phyloP scores from a whole-genome alignment of 345 rosid species.

The Eucalyptus curtisii region DNA sequence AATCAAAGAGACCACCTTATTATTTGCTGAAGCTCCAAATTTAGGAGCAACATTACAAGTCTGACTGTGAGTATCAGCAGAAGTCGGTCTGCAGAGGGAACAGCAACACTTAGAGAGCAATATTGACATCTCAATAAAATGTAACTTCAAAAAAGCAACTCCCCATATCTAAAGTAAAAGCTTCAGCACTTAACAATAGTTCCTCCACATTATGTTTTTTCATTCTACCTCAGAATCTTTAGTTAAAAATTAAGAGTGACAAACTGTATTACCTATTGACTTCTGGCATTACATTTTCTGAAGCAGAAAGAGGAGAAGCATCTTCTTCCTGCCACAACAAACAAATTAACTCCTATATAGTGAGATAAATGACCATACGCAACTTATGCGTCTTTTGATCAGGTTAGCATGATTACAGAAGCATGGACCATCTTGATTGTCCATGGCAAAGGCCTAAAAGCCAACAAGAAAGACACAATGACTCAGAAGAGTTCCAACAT shows the following conservation, averaged over 20 bases:
- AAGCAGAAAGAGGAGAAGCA: background rate
- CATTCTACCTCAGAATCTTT: background rate
- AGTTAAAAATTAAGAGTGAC: background rate
- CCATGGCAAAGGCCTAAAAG: background rate
- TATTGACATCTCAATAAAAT: background rate
- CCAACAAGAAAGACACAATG: background rate
- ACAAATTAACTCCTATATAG: background rate
- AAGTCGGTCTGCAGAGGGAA: background rate
- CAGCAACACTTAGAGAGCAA: background rate
- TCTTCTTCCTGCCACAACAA: background rate
- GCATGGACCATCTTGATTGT: background rate
- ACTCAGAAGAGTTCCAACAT: background rate
- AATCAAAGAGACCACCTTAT: background rate
- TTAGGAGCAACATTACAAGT: background rate
- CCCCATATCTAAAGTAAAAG: background rate
- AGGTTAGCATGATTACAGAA: background rate
- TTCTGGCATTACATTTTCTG: background rate
- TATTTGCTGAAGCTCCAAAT: background rate
- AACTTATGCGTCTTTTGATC: background rate
- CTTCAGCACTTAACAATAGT: background rate
- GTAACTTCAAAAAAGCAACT: background rate
- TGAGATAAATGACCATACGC: background rate
- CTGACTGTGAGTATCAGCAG: background rate
- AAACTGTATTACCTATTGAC: background rate
- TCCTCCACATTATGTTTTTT: background rate